Base-by-base conservation (phyloP, 129 eudicot species). In the Escallonia herrerae region DNA sequence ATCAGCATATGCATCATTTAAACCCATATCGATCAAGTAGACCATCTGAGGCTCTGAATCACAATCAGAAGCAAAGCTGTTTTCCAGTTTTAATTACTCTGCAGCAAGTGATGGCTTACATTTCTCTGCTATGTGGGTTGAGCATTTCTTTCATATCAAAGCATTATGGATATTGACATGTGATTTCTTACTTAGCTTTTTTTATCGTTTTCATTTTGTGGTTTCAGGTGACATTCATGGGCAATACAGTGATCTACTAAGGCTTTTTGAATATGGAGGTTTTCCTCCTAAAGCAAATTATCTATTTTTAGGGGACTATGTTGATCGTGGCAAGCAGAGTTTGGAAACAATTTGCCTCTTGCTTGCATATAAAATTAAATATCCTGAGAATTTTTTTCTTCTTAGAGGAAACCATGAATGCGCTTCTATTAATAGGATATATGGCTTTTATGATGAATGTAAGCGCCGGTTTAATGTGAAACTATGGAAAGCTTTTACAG, bases 181-280 rank as follows among this genome's bases (percentile, higher is more conserved):
- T 22, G 33, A 22, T 22, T 22, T 22, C 33, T 22, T 22, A 22
- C 33, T 22, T 22, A 22, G 33, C 1, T 22, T 22, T 22, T 22
- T 22, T 8, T 43, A 41, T 72, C 37, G 38, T 12, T 42, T 65
- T 58, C 62, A 55, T 50, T 40, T 56, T 44, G 15, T 68, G 51
- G 56, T 75, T 60, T 78, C 81, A 89, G 96, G 96, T 65, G 96
- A 89, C 75, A 89, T 89, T 77, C 96, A 89, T 79, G 96, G 96
- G 69, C 96, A 89, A 50, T 89, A 83, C 61, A 89, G 86, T 63
- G 96, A 89, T 33, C 80, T 83, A 42, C 63, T 90, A 58, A 72
- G 97, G 80, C 90, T 89, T 12, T 89, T 89, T 61, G 95, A 89
- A 63, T 85, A 89, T 38, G 96, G 90, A 7, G 95, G 95, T n/a